Base-by-base conservation (phyloP, 2,329 filamentous ascomycete species). In the Sarocladium oryzae region DNA sequence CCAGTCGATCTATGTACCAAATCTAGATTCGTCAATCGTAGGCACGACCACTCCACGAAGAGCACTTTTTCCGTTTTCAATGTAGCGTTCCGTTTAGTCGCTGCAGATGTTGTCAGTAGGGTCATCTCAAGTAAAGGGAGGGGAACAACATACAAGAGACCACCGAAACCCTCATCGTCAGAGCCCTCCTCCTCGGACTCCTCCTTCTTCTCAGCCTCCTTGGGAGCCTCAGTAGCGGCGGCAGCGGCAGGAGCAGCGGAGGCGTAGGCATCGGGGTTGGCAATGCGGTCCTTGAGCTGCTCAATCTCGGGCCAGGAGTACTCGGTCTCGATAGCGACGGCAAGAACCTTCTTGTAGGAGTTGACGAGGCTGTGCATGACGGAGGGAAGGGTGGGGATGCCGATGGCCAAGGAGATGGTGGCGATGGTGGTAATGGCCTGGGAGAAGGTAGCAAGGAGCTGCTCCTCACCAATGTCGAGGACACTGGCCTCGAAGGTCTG, bases 281-380 rank as follows among this genome's bases (percentile, higher is more conserved):
- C 89, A 67, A 99, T 96, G 72, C 93, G 90, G 79, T 99, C 93
- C 88, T 99, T 99, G 78, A 99, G 87, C 77, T 96, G 82, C 67
- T 95, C 85, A 67, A 99, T 96, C 75, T 89, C 89, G 65, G 91
- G 85, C 92, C 93, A 99, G 75, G 84, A 86, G 81, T 86, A 86
- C 61, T 95, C 91, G 64, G 89, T 96, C 75, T 85, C 82, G 66
- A 99, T 72, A 66, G 93, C 95, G 65, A 96, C 84, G 61, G 93
- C 81, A 62, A 97, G 78, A 61, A 88, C 77, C 70, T 96, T 96
- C 90, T 99, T 99, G 89, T 99, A 99, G 66, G 79, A 73, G 84
- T 97, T 99, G 82, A 97, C 81, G 61, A 99, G 64, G 61, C 89
- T 95, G 88, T 99, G 93, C 66, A 96, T 87, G 75, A 97, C 84